phyloP scores from a whole-genome alignment of 257 asterid species.

The Solanum gracilifrons region DNA sequence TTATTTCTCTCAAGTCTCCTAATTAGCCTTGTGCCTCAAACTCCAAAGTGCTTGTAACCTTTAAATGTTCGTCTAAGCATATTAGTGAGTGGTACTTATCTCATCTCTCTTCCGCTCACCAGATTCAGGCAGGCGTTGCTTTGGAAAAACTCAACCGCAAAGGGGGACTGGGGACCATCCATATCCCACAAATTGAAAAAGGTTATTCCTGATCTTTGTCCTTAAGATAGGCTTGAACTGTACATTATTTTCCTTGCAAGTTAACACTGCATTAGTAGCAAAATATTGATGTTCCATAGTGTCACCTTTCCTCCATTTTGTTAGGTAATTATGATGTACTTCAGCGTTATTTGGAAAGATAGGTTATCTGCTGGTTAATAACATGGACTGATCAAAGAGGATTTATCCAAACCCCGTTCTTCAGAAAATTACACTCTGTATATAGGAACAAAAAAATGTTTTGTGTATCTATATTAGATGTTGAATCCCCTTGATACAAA shows the following conservation, averaged over 20 bases:
- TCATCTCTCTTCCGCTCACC: constrained; percentile 14
- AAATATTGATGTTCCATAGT: constrained; percentile 6
- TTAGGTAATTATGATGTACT: constrained; percentile 6
- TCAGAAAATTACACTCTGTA: neutral
- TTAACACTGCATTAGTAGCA: constrained; percentile 15
- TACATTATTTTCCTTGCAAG: constrained; percentile 12
- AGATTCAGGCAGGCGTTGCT: constrained; percentile 27
- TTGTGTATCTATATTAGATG: neutral
- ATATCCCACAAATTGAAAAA: constrained; percentile 42
- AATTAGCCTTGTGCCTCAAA: neutral
- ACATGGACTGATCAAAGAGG: neutral
- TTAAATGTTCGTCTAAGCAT: neutral
- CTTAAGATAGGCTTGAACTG: constrained; percentile 2
- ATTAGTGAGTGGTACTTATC: neutral
- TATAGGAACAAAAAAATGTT: neutral
- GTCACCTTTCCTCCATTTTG: neutral
- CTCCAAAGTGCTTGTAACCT: neutral
- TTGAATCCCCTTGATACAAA: neutral
- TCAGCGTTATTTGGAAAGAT: neutral
- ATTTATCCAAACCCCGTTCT: neutral
- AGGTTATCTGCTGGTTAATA: neutral
- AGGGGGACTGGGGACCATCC: constrained; percentile 40
- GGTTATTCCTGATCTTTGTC: constrained; percentile 28
- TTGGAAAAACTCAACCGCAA: constrained; percentile 31
- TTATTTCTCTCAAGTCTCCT: neutral